Percentiles rank a stretch among this genome's conserved stretches.
Conservation (phyloP, 1,284 basidiomycete species). For the Tilletiaria anomala region DNA sequence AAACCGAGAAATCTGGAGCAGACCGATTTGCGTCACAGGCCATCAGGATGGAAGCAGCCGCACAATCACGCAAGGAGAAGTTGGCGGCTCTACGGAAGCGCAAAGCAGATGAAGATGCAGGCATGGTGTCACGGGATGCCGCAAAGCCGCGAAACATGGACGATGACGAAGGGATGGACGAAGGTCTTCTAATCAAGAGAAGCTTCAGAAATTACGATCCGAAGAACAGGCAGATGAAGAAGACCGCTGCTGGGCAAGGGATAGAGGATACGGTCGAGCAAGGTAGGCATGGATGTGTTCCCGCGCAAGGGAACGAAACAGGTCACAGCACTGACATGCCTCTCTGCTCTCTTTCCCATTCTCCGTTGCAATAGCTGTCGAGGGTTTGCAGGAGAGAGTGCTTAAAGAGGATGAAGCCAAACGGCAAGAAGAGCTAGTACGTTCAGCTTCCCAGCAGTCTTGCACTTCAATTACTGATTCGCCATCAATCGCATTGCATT, state of each 20-base stretch:
- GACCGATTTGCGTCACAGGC: too few relatives aligned
- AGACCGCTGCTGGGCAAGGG: slow-evolving; percentile 45
- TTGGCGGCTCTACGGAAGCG: slow-evolving; percentile 63
- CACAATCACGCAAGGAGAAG: slow-evolving; percentile 71
- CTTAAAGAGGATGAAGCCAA: slow-evolving; percentile 70
- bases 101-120: slow-evolving; percentile 45
- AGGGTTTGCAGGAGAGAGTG: slow-evolving; percentile 68
- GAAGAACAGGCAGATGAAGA: slow-evolving; percentile 26
- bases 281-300: too few relatives aligned
- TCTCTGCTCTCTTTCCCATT: too few relatives aligned
- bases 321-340: too few relatives aligned
- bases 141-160: background rate
- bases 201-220: slow-evolving; percentile 39
- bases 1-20: too few relatives aligned
- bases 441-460: slow-evolving; percentile 26
- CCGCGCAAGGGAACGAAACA: too few relatives aligned
- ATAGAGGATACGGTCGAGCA: slow-evolving; percentile 76
- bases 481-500: background rate
- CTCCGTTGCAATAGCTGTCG: slow-evolving; percentile 47
- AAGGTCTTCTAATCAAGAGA: slow-evolving; percentile 17
- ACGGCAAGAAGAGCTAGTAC: slow-evolving; percentile 69
- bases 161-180: background rate
- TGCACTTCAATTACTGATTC: background rate
- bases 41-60: slow-evolving; percentile 55
- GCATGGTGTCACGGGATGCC: background rate